A percentile compares a stretch with the other conserved stretches of the same genome.
phyloP scores from a whole-genome alignment of 768 basidiomycete species.

The Mrakia gelida region DNA sequence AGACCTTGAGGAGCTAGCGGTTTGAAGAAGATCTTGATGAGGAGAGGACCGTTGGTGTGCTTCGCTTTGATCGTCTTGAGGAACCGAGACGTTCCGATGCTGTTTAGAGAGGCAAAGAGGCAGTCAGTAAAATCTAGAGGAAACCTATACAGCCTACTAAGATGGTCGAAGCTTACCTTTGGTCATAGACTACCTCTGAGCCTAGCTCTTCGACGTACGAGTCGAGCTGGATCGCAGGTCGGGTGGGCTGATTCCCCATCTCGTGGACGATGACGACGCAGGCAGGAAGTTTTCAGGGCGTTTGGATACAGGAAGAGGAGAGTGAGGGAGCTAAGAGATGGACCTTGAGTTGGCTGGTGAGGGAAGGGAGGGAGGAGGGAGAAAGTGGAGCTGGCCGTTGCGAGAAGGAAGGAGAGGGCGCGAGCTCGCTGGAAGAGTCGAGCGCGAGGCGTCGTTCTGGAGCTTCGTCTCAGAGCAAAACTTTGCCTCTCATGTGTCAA shows the following conservation, averaged over 20 bases:
- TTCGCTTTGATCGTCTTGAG: constrained; percentile 83
- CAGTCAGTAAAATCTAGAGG: too few species aligned
- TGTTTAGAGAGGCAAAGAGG: constrained; percentile 36
- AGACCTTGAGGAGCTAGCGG: constrained; percentile 53
- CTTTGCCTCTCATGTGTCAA: too few species aligned
- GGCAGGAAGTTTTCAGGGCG: too few species aligned
- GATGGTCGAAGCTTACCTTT: constrained; percentile 53
- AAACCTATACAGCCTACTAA: background rate
- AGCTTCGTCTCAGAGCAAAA: too few species aligned
- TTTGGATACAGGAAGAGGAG: too few species aligned
- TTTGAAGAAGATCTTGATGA: constrained; percentile 94
- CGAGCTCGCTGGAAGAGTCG: too few species aligned
- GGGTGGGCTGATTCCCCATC: constrained; percentile 29
- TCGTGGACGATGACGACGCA: background rate
- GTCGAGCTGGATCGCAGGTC: constrained; percentile 59
- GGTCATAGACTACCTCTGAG: constrained; percentile 81
- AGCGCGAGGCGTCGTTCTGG: too few species aligned
- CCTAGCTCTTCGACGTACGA: constrained; percentile 86
- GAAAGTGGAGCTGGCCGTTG: too few species aligned
- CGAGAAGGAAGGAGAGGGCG: too few species aligned
- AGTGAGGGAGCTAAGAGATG: too few species aligned
- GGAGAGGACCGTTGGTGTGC: constrained; percentile 73
- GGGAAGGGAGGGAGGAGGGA: too few species aligned
- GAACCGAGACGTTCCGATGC: constrained; percentile 67
- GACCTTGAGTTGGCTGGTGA: too few species aligned